Evolutionary conservation across 495 filamentous ascomycete species (phyloP).

Genomic region (Xylona heveae): DNA sequence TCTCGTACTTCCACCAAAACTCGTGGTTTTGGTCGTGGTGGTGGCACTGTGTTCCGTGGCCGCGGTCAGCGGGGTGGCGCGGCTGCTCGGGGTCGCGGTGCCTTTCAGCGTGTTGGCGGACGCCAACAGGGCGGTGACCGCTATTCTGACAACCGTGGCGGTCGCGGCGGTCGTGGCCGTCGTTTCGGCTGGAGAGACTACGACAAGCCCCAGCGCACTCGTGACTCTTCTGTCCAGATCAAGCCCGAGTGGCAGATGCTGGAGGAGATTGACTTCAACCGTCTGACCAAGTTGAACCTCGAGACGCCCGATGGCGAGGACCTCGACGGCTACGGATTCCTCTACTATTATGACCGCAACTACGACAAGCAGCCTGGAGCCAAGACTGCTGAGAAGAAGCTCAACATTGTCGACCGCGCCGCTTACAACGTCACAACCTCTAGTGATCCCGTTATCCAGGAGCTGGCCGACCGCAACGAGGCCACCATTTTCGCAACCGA

Average conservation of each 20-base stretch:
- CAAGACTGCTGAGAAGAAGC: slow-evolving; percentile 67
- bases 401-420: slow-evolving; percentile 73
- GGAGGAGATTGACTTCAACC: slow-evolving; percentile 96
- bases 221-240: slow-evolving; percentile 84
- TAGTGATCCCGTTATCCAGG: slow-evolving; percentile 88
- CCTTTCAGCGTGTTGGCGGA: slow-evolving; percentile 43
- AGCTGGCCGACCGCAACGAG: slow-evolving; percentile 88
- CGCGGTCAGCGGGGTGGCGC: slow-evolving; percentile 54
- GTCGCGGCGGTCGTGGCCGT: slow-evolving; percentile 37
- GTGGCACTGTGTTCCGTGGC: slow-evolving; percentile 70
- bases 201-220: slow-evolving; percentile 91
- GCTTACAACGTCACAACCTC: slow-evolving; percentile 96
- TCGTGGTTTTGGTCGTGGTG: slow-evolving; percentile 73
- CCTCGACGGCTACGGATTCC: slow-evolving; percentile 83
- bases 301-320: slow-evolving; percentile 91
- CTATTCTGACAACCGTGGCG: slow-evolving; percentile 35
- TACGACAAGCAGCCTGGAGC: slow-evolving; percentile 87
- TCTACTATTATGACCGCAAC: slow-evolving; percentile 88
- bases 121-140: slow-evolving; percentile 33
- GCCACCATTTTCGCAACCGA: slow-evolving; percentile 94
- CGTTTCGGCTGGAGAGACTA: slow-evolving; percentile 98
- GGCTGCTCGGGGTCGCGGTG: slow-evolving; percentile 29
- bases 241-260: slow-evolving; percentile 87
- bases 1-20: slow-evolving; percentile 62
- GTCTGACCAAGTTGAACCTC: slow-evolving; percentile 82